Evolutionary conservation across 306 rosid genomes (phyloP).

Genomic region (Cicer pinnatifidum): DNA sequence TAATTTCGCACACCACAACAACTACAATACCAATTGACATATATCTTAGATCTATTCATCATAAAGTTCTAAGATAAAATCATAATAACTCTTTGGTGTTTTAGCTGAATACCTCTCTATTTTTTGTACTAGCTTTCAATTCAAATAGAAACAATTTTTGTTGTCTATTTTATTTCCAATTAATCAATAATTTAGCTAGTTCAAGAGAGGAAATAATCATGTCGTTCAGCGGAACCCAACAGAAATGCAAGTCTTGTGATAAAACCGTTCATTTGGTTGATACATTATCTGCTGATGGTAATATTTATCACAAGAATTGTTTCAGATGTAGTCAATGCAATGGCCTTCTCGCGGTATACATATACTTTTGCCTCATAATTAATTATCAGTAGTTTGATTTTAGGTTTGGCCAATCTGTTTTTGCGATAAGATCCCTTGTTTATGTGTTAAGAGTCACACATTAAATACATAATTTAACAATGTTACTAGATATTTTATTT

Average conservation of each 20-base stretch:
- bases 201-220: constrained; percentile 39
- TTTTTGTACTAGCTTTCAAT: constrained; percentile 18
- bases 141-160: constrained; percentile 1
- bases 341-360: constrained; percentile 63
- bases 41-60: constrained; percentile 40
- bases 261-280: constrained; percentile 73
- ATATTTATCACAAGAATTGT: constrained; percentile 64
- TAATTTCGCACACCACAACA: constrained; percentile 41
- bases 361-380: neutral
- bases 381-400: neutral
- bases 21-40: constrained; percentile 1
- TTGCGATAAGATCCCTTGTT: neutral
- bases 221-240: constrained; percentile 82
- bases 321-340: constrained; percentile 76
- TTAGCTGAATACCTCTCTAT: constrained; percentile 34
- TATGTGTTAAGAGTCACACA: neutral
- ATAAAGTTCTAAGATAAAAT: constrained; percentile 8
- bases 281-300: constrained; percentile 63
- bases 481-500: too few relatives aligned
- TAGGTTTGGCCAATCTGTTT: neutral
- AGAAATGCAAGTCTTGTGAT: constrained; percentile 79
- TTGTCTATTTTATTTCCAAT: too few relatives aligned
- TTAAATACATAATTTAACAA: too few relatives aligned
- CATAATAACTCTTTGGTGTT: constrained; percentile 31
- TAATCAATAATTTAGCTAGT: constrained; percentile 15